Evolutionary conservation across 2,329 filamentous ascomycete genomes (phyloP), one percentile per base, ranked within the genome.

Genomic region (Aureobasidium sp.): DNA sequence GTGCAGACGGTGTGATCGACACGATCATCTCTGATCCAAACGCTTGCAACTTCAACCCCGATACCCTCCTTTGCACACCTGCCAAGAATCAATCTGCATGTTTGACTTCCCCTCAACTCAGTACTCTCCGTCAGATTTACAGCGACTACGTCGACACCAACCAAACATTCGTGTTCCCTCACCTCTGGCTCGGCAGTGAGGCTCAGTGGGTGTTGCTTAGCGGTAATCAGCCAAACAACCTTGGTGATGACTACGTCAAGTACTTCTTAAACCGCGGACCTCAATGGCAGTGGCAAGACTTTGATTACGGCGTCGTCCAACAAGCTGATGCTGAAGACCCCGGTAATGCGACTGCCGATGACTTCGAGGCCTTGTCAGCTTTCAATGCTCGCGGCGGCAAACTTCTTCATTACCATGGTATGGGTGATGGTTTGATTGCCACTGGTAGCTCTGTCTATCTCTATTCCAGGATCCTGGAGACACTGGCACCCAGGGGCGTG

Each of bases 401-500:
- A 63, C 70, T 71, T 50, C 71, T 74, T 46, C 73, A 68, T 23
- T 78, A 76, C 63, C 76, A 82, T 44, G 76, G 80, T 13, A 75
- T 82, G 44, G 66, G 69, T 7, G 77, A 79, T 64, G 73, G 66
- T 0, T 67, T 75, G 8, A 86, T 85, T 60, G 77, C 80, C 15
- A 78, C 78, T 0, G 77, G 78, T 0, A 76, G 79, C 23, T 80
- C 78, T 2, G 76, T 79, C 10, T 81, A 81, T 68, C 86, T 77
- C 67, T 81, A 82, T 70, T 73, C 77, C 20, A 74, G 77, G 17
- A 76, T 82, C 1, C 52, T 68, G n/a, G 69, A 69, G 7, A 70
- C 70, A 0, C 63, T 78, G 27, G 63, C 70, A n/a, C 71, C 73
- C 0, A 63, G 67, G 13, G 74, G 72, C 23, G 67, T 75, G 34